Percentiles rank a stretch among this genome's conserved stretches.
These are phyloP conservation scores for Penicillium soppii DNA, from an alignment of 495 filamentous ascomycete species.

Conservation along the genomic window DNA sequence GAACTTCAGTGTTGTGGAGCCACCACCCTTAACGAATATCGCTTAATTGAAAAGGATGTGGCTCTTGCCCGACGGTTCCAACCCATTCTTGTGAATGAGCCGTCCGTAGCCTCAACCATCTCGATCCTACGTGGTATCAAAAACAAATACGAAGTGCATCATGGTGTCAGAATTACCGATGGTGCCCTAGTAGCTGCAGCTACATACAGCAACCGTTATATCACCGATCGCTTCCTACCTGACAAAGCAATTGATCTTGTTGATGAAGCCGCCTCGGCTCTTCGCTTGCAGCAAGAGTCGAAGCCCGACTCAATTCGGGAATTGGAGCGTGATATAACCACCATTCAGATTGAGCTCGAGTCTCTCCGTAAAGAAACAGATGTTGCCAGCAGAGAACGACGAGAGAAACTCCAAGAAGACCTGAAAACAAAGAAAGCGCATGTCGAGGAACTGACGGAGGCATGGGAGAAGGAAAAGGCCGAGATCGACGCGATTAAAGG, in stretches of 20 bases:
- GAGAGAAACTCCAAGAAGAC: constrained; percentile 75
- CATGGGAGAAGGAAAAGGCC: constrained; percentile 86
- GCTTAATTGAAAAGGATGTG: constrained; percentile 92
- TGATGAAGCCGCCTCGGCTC: constrained; percentile 89
- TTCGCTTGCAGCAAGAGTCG: constrained; percentile 92
- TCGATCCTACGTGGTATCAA: constrained; percentile 97
- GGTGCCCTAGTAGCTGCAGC: constrained; percentile 89
- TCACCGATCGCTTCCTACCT: constrained; percentile 91
- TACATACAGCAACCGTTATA: constrained; percentile 90
- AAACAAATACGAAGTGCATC: constrained; percentile 94
- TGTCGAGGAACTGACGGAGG: constrained; percentile 60
- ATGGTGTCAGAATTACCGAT: constrained; percentile 89
- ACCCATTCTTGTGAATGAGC: constrained; percentile 86
- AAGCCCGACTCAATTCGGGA: constrained; percentile 91
- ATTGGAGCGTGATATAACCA: constrained; percentile 92
- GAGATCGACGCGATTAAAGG: constrained; percentile 85
- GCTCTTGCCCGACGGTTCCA: constrained; percentile 92
- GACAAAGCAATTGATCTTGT: constrained; percentile 98
- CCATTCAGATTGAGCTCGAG: constrained; percentile 95
- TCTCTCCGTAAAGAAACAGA: constrained; percentile 95
- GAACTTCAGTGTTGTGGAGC: constrained; percentile 95
- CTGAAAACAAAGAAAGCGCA: constrained; percentile 75
- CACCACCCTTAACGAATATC: constrained; percentile 89
- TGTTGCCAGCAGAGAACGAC: constrained; percentile 80
- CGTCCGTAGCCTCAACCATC: constrained; percentile 86